Evolutionary conservation across 495 filamentous ascomycete genomes (phyloP).

Genomic region (Penicillium egyptiacum): DNA sequence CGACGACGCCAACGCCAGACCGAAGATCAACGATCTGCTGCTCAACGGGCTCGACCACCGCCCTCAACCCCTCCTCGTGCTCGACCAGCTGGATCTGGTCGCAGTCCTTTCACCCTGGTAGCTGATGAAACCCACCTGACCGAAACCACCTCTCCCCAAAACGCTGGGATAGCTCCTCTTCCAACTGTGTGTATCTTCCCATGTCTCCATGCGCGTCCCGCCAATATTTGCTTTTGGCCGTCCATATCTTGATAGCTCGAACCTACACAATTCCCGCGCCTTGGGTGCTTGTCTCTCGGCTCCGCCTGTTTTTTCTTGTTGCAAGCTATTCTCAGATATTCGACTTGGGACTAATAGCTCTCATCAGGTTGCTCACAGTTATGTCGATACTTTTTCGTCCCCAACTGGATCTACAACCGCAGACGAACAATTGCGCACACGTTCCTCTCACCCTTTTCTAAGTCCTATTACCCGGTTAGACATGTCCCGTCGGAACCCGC

Average conservation of each 20-base stretch:
- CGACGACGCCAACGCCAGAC: conserved; percentile 21
- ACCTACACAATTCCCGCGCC: not conserved
- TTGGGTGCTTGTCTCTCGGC: not conserved
- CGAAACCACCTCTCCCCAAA: not conserved
- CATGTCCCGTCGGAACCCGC: conserved; percentile 19
- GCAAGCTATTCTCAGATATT: conserved; percentile 2
- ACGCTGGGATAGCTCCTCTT: conserved; percentile 9
- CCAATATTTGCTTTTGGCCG: conserved; percentile 3
- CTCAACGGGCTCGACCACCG: conserved; percentile 9
- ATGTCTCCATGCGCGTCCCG: conserved; percentile 5
- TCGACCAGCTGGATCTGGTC: conserved; percentile 1
- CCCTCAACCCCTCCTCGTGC: conserved; percentile 10
- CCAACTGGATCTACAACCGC: conserved; percentile 20
- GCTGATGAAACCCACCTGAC: conserved; percentile 1
- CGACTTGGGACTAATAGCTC: conserved; percentile 10
- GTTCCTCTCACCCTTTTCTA: conserved; percentile 25
- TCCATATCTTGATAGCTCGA: not conserved
- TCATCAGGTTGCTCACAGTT: conserved; percentile 26
- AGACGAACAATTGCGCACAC: conserved; percentile 29
- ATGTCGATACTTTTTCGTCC: conserved; percentile 31
- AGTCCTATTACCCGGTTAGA: conserved; percentile 33
- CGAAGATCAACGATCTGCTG: conserved; percentile 21
- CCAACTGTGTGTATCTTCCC: conserved; percentile 20
- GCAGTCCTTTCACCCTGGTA: conserved; percentile 2
- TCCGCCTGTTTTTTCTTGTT: not conserved